A percentile compares a stretch with the other conserved stretches of the same genome.
These are phyloP conservation scores for Moricandia arvensis DNA, from an alignment of 345 rosid species.

Conservation along the genomic window DNA sequence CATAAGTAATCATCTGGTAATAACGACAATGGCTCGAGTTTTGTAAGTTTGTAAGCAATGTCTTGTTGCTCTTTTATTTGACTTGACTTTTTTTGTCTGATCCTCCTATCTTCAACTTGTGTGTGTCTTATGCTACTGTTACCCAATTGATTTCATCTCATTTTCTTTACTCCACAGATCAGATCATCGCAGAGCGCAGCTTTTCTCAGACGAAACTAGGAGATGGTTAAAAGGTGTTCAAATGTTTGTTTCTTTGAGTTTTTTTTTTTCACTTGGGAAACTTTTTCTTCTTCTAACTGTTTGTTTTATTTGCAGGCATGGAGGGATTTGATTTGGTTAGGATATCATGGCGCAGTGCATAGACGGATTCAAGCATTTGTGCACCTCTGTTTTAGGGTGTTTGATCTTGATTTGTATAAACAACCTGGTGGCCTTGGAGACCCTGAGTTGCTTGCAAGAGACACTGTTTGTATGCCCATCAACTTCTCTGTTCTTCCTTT, in stretches of 20 bases:
- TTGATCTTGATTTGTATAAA: conserved; percentile 74
- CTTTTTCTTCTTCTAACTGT: conserved; percentile 9
- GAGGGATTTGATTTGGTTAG: conserved; percentile 55
- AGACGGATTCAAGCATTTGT: conserved; percentile 60
- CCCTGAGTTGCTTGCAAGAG: conserved; percentile 92
- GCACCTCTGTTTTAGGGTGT: conserved; percentile 64
- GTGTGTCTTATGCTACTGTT: too few species aligned
- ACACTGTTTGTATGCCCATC: conserved; percentile 83
- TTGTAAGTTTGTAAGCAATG: conserved; percentile 11
- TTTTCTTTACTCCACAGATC: too few species aligned
- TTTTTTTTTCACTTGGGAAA: not conserved
- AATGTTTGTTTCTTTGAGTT: conserved; percentile 3
- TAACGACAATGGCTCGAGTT: conserved; percentile 15
- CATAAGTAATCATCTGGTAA: conserved; percentile 3
- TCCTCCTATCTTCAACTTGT: not conserved
- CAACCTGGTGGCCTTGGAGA: conserved; percentile 76
- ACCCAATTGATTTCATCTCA: not conserved
- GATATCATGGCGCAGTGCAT: conserved; percentile 91
- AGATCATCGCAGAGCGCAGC: not conserved
- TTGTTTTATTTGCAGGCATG: conserved; percentile 56
- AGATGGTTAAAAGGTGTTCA: conserved; percentile 65
- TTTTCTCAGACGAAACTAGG: conserved; percentile 25
- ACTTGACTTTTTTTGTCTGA: not conserved
- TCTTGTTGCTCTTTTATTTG: conserved; percentile 13
- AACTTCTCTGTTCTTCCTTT: not conserved